A percentile compares a stretch with the other conserved stretches of the same genome.
These are phyloP conservation scores for Xylaria sp. DNA, from an alignment of 2,329 filamentous ascomycete genomes.

Conservation along the genomic window DNA sequence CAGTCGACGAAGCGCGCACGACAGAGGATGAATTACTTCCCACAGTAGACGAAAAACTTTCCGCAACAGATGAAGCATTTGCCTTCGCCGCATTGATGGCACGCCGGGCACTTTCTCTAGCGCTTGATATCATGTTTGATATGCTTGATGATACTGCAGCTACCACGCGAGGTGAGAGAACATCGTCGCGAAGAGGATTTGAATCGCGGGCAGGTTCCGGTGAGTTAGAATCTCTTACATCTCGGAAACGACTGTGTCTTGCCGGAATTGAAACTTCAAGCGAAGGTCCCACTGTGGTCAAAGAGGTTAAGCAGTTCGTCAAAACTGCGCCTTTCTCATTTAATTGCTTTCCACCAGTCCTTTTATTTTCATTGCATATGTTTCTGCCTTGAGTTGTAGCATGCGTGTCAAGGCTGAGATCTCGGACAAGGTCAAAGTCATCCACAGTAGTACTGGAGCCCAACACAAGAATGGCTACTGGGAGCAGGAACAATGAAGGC, in stretches of 20 bases:
- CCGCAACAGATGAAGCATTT: constrained; percentile 22
- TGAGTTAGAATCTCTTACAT: background rate
- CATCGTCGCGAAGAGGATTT: background rate
- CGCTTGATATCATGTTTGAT: background rate
- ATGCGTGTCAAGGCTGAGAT: constrained; percentile 2
- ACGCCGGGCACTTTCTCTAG: constrained; percentile 25
- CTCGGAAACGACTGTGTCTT: background rate
- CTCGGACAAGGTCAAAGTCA: background rate
- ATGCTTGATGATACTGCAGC: background rate
- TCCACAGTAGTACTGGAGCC: constrained; percentile 5
- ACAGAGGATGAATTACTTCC: constrained; percentile 11
- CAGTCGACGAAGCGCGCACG: background rate
- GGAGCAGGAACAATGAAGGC: constrained; percentile 19
- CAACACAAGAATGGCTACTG: constrained; percentile 4
- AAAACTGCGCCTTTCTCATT: background rate
- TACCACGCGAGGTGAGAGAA: constrained; percentile 2
- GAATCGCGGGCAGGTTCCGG: background rate
- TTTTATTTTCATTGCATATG: background rate
- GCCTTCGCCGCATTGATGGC: constrained; percentile 22
- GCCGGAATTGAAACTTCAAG: background rate
- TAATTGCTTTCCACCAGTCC: background rate
- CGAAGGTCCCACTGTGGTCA: background rate
- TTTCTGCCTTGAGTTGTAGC: background rate
- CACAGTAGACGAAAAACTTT: background rate
- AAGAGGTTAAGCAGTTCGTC: background rate